phyloP scores from a whole-genome alignment of 2,329 filamentous ascomycete genomes.

The Thelonectria olida region DNA sequence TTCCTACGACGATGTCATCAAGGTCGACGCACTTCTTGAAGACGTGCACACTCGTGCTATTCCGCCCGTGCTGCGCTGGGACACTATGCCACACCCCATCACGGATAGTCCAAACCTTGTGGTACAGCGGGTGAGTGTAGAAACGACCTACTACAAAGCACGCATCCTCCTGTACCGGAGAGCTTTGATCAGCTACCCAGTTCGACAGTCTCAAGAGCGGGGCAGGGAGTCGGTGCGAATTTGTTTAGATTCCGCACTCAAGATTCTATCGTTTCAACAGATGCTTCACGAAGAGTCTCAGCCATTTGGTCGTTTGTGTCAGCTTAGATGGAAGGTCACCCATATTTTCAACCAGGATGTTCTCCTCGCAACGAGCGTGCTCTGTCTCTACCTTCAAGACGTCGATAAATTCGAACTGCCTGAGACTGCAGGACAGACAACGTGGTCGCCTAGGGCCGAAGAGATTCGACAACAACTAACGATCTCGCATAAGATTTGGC shows the following conservation, averaged over 20 bases:
- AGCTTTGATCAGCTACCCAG: slow-evolving; percentile 16
- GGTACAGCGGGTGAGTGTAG: slow-evolving; percentile 22
- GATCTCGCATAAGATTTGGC: slow-evolving; percentile 25
- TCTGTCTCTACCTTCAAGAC: slow-evolving; percentile 22
- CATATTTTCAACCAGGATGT: slow-evolving; percentile 25
- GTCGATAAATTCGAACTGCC: slow-evolving; percentile 20
- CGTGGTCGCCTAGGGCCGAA: slow-evolving; percentile 8
- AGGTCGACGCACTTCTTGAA: slow-evolving; percentile 19
- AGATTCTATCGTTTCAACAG: slow-evolving; percentile 24
- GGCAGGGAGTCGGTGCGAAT: slow-evolving; percentile 16
- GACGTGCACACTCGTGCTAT: slow-evolving; percentile 21
- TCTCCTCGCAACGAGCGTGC: slow-evolving; percentile 25
- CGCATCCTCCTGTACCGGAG: slow-evolving; percentile 24
- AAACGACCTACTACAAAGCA: slow-evolving; percentile 22
- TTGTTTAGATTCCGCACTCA: slow-evolving; percentile 25
- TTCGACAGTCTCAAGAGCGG: slow-evolving; percentile 14
- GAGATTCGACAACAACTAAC: slow-evolving; percentile 20
- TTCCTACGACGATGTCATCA: slow-evolving; percentile 17
- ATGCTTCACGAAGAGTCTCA: slow-evolving; percentile 28
- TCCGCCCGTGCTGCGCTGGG: slow-evolving; percentile 18
- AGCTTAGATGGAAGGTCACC: slow-evolving; percentile 22
- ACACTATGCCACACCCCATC: slow-evolving; percentile 16
- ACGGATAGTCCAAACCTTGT: slow-evolving; percentile 28
- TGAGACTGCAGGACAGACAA: slow-evolving; percentile 14
- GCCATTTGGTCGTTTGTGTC: slow-evolving; percentile 24